Percentiles rank a stretch among this genome's conserved stretches.
Evolutionary conservation across 2,329 filamentous ascomycete genomes (phyloP).

Genomic region (Fusarium dimerum): DNA sequence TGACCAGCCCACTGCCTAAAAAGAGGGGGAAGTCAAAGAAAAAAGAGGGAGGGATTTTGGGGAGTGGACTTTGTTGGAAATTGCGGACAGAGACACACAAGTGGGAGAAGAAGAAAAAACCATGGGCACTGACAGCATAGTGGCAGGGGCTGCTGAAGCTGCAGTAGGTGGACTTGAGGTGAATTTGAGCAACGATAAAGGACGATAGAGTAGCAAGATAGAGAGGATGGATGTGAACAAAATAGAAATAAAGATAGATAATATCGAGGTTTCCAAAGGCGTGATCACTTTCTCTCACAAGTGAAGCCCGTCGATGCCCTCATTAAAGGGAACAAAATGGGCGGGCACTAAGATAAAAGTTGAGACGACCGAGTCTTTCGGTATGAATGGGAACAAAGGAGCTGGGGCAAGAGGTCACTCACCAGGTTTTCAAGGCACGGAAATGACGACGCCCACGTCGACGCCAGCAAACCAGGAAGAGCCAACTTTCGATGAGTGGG

Average conservation of each 20-base stretch:
- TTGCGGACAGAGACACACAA: constrained; percentile 29
- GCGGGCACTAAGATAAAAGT: constrained; percentile 21
- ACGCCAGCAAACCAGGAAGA: constrained; percentile 7
- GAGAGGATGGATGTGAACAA: not conserved
- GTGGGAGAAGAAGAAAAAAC: constrained; percentile 10
- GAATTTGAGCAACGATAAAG: constrained; percentile 2
- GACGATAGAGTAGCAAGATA: constrained; percentile 5
- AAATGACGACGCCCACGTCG: constrained; percentile 22
- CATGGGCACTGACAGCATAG: constrained; percentile 19
- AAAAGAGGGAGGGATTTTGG: constrained; percentile 13
- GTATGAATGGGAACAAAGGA: constrained; percentile 29
- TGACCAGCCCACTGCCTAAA: constrained; percentile 11
- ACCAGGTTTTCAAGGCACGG: constrained; percentile 32
- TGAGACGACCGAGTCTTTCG: constrained; percentile 20
- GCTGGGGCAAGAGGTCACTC: constrained; percentile 26
- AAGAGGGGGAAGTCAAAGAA: constrained; percentile 10
- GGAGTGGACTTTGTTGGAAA: constrained; percentile 23
- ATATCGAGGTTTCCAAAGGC: constrained; percentile 14
- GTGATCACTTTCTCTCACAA: constrained; percentile 13
- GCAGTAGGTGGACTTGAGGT: constrained; percentile 16
- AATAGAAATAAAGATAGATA: too few relatives aligned
- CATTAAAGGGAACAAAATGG: constrained; percentile 3
- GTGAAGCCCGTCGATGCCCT: constrained; percentile 1
- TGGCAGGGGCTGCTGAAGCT: constrained; percentile 14
- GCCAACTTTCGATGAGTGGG: constrained; percentile 3